Base-by-base conservation (phyloP, 1,139 yeast species). In the Candida neerlandica region DNA sequence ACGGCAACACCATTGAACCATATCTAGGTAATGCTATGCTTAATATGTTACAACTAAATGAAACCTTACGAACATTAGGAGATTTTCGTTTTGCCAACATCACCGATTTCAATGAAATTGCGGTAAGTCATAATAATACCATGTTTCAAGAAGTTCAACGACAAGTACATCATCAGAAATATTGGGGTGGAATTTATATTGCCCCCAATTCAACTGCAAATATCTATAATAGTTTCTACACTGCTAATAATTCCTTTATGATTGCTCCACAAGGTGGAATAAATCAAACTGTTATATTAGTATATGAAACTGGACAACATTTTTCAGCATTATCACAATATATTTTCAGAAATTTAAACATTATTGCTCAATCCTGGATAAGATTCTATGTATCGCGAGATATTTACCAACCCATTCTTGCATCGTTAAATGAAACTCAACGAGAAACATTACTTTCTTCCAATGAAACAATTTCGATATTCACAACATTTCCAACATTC, bases 301-400 rank as follows among this genome's bases (percentile, higher is more conserved):
- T 73, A 33, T 83, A 74, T 58, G 85, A 81, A 60, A 69, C 80
- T 1, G 86, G 82, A 1, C 67, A 86, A 52, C 88, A 84, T 58
- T 72, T 74, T 44, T 64, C 73, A 3, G 74, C 78, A 9, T 62
- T 79, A 56, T 62, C 59, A 7, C 64, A 73, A 21, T 71, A 70
- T 42, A 70, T 83, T 18, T 57, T 68, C 3, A 78, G 80, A 1
- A 63, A 76, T 30, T 51, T 80, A 21, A 52, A 55, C n/a, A 47
- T 38, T 4, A 59, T 81, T 9, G 69, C 69, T 48, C 51, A 45
- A 4, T 48, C 52, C 1, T 75, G 72, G 64, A 32, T 55, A 19
- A 49, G 53, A 32, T 34, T 52, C 35, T 58, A 56, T 50, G 63
- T 70, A 42, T 66, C 69, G 16, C 51, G 50, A 7, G 33, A 41